These are phyloP conservation scores for Pyrenopolyporus hunteri DNA, from an alignment of 495 filamentous ascomycete genomes.

Conservation along the genomic window DNA sequence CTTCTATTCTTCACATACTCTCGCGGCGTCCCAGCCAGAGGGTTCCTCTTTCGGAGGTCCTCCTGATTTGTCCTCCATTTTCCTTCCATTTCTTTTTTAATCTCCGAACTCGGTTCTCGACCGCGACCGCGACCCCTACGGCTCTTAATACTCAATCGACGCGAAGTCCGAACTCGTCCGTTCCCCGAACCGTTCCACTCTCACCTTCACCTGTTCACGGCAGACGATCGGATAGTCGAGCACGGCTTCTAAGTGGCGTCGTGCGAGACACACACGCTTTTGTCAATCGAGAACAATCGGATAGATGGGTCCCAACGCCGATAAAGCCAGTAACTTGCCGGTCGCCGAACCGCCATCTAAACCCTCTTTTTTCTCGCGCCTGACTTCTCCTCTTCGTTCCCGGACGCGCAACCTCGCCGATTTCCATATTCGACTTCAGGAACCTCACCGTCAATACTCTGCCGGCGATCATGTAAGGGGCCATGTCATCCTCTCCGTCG, in stretches of 20 bases:
- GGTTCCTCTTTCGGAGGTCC: constrained; percentile 28
- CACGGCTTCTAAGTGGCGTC: constrained; percentile 37
- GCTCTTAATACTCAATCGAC: constrained; percentile 4
- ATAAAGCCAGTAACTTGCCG: constrained; percentile 39
- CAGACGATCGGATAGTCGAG: constrained; percentile 20
- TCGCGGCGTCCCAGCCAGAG: constrained; percentile 29
- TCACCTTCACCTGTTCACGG: background rate
- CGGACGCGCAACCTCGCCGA: constrained; percentile 75
- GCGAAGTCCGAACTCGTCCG: background rate
- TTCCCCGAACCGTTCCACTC: constrained; percentile 14
- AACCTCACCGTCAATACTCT: constrained; percentile 86
- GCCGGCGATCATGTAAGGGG: constrained; percentile 69
- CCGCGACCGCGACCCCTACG: constrained; percentile 7
- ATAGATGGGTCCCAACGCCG: constrained; percentile 46
- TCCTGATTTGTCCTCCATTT: constrained; percentile 5
- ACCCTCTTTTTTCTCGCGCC: constrained; percentile 53
- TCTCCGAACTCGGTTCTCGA: background rate
- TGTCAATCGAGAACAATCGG: constrained; percentile 36
- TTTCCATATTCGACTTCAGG: constrained; percentile 79
- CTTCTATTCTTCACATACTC: constrained; percentile 6
- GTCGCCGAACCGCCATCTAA: constrained; percentile 46
- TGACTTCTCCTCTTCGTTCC: constrained; percentile 65
- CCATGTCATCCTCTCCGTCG: constrained; percentile 77
- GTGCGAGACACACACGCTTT: constrained; percentile 40
- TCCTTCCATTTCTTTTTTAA: background rate